Evolutionary conservation across 2,329 filamentous ascomycete genomes (phyloP), one percentile per base, ranked within the genome.

Genomic region (Fusarium sp.): DNA sequence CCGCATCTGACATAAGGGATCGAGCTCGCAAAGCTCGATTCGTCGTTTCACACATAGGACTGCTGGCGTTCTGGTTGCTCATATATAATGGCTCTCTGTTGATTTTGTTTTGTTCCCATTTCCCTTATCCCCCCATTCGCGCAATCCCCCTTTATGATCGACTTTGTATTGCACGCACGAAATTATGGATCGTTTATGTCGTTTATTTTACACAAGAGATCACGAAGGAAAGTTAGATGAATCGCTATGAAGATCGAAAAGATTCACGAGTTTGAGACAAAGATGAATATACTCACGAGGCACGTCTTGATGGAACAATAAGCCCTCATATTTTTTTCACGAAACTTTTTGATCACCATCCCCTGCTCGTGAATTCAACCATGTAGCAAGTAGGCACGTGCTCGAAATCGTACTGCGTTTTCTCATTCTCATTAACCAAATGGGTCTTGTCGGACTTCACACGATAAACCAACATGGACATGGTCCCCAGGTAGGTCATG

Each of bases 61-160:
- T 51, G 31, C 61, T 53, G 69, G 69, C 69, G 69, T 71, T 63
- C 41, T 47, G 63, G 65, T 56, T 67, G 58, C 53, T 53, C 53
- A 66, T 50, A 61, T 61, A 60, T 66, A 65, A 68, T 70, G 45
- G 12, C 45, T 36, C 40, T 36, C 29, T 31, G 48, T 38, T 63
- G 49, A 40, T 53, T 48, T 56, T 43, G 48, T 31, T 29, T 34
- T 32, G 13, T 24, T 60, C 44, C 43, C 13, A 25, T 44, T 56
- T 32, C 13, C 12, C 25, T 34, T 31, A 41, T 42, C 45, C 42
- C 45, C 42, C 26, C 36, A 39, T 43, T 52, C 31, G 25, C 38
- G 38, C 34, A 48, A 36, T 25, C 31, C 51, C 22, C 15, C 51
- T 53, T 50, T 55, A 48, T 53, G 42, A 52, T 44, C 28, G 13